Base-by-base conservation (phyloP, 371 early-diverging fungal species). In the Lichtheimia ramosa region DNA sequence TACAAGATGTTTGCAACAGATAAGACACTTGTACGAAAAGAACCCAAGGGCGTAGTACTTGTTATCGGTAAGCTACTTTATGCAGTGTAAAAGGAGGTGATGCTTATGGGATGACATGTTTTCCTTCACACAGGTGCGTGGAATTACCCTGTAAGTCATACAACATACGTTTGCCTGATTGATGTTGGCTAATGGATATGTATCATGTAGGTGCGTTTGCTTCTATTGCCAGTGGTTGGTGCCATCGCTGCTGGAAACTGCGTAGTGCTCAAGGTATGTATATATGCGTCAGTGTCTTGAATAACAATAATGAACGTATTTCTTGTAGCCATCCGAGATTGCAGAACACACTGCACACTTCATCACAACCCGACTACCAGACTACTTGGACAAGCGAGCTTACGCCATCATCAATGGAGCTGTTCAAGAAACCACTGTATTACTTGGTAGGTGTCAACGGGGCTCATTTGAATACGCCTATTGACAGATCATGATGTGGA, bases 231-330 rank as follows among this genome's bases (percentile, higher is more conserved):
- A 13, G 73, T 93, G 6, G 81, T 91, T 5, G 92, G 93, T 42
- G 96, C 96, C 4, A 85, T 98, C 62, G 96, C 94, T 18, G 95
- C 94, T 7, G 98, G 98, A 28, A 93, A 93, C 79, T 87, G 89
- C 13, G 91, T 83, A 41, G 70, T 93, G 10, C 40, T 95, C 40
- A 97, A 97, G 34, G 34, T 34, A 34, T 4, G 75, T 75, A 62
- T 54, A 15, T 8, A 20, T 13, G 15, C 14, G 48, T 14, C 21
- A 40, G 6, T 28, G 10, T 41, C 21, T 5, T 51, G 27, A 16
- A 18, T 10, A 40, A 49, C 24, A 43, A 46, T 40, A 18, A 2
- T 23, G 2, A 48, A 6, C 24, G 4, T 46, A 18, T 61, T 75
- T 34, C 10, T 8, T 34, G 34, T 34, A 34, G 88, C 96, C 94